A percentile compares a stretch with the other conserved stretches of the same genome.
Conservation (phyloP, 352 stramenopile species). For the Phytophthora ramorum region DNA sequence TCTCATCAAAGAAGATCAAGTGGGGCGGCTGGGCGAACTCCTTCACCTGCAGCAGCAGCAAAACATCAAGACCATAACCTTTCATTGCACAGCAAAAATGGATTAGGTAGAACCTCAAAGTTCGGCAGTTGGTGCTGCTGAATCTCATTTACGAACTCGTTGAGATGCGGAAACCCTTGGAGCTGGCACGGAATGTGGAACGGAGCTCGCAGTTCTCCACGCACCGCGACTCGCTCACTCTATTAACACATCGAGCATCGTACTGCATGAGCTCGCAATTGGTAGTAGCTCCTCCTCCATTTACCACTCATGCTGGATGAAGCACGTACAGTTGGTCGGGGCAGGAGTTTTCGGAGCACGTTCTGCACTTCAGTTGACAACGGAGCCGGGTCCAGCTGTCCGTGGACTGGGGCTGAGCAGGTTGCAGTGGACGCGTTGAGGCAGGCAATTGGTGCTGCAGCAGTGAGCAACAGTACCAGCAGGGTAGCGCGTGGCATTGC, state of each 20-base stretch:
- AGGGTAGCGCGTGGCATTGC: not conserved
- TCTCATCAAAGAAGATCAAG: slow-evolving; percentile 48
- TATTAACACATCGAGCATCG: not conserved
- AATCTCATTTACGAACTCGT: slow-evolving; percentile 34
- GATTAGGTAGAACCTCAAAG: slow-evolving; percentile 18
- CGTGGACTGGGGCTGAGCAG: slow-evolving; percentile 12
- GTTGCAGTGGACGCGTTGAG: slow-evolving; percentile 5
- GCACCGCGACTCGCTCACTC: slow-evolving; percentile 23
- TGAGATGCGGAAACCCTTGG: slow-evolving; percentile 39
- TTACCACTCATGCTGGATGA: not conserved
- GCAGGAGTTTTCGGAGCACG: slow-evolving; percentile 24
- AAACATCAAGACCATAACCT: not conserved
- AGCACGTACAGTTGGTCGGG: slow-evolving; percentile 29
- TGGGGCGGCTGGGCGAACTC: slow-evolving; percentile 52
- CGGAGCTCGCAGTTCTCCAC: slow-evolving; percentile 46
- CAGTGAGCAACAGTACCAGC: slow-evolving; percentile 8
- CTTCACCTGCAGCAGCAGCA: slow-evolving; percentile 35
- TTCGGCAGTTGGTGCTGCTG: slow-evolving; percentile 8
- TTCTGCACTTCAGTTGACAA: slow-evolving; percentile 24
- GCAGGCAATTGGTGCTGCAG: not conserved
- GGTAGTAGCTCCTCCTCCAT: not conserved
- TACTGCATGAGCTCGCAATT: too few species aligned
- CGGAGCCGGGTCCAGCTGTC: slow-evolving; percentile 11
- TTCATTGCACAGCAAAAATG: not conserved
- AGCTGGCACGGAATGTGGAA: slow-evolving; percentile 54